Evolutionary conservation across 2,329 filamentous ascomycete genomes (phyloP), one percentile per base, ranked within the genome.

Genomic region (Cyphellophora europaea): DNA sequence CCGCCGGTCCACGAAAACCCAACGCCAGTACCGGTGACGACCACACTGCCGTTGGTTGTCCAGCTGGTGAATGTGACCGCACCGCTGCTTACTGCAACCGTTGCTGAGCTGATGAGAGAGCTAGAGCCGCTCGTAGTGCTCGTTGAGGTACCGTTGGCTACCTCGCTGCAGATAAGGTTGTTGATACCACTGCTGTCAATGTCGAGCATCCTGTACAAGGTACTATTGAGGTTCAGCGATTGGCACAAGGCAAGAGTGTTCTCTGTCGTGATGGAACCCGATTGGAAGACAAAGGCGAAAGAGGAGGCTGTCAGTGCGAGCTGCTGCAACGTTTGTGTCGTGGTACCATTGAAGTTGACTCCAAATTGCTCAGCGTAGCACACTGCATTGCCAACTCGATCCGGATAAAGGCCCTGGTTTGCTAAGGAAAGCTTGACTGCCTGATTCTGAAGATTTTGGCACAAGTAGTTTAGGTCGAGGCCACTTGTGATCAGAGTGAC

Each of bases 301-400:
- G 19, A 10, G 13, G 15, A 4, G 14, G 30, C 28, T 11, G 28
- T 11, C 3, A 12, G 3, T 10, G 30, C 19, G 13, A 18, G 19
- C 13, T 17, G 14, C 15, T 32, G 15, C n/a, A 19, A 18, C 15
- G 19, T 13, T 19, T 19, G 16, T 17, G 18, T 18, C 12, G 27
- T 40, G 11, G 3, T 36, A 11, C 13, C 37, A 30, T 27, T 33
- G 33, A 40, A 40, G 29, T 33, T 30, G 17, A 29, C 19, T 11
- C 37, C 37, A 23, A 36, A 33, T 4, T 14, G 4, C 23, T 28
- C 17, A 11, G 15, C 28, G 15, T 15, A 37, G 25, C 37, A 40
- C 6, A 40, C 16, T n/a, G 37, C 33, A 19, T 36, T 25, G 14
- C 11, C 19, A 19, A 32, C 33, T 33, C 37, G 33, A 12, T 36